Percentiles rank a stretch among this genome's conserved stretches.
Conservation (phyloP, 306 rosid genomes). For the Aeschynomene evenia region DNA sequence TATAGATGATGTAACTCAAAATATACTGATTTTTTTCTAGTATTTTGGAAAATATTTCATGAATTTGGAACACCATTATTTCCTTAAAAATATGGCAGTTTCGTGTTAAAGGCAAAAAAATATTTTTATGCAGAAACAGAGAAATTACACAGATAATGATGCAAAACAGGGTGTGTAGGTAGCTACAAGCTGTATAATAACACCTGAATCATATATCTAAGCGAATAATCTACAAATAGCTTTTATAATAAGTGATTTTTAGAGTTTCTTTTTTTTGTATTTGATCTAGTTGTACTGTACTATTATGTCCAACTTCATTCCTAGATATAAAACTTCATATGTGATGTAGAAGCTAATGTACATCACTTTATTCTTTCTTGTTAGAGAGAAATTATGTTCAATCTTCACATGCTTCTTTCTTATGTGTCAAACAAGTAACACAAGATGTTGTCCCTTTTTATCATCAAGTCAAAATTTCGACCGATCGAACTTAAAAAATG, state of each 20-base stretch:
- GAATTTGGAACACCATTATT: neutral
- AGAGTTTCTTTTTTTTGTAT: too few relatives aligned
- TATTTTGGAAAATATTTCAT: neutral
- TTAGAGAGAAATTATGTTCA: neutral
- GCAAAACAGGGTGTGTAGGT: neutral
- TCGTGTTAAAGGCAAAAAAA: neutral
- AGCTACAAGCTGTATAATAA: too few relatives aligned
- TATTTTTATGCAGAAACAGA: too few relatives aligned
- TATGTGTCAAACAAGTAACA: constrained; percentile 32
- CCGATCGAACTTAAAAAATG: neutral
- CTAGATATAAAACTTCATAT: neutral
- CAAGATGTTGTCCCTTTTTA: neutral
- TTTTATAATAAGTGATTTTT: too few relatives aligned
- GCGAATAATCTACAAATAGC: too few relatives aligned
- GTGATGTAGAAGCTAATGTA: constrained; percentile 5
- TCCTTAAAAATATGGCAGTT: neutral
- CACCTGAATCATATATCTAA: too few relatives aligned
- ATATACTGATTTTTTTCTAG: too few relatives aligned
- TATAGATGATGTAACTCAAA: too few relatives aligned
- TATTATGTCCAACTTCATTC: too few relatives aligned
- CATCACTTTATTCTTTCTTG: constrained; percentile 31
- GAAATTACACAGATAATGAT: neutral
- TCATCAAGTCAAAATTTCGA: neutral
- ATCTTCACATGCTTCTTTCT: neutral
- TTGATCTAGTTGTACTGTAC: too few relatives aligned